A percentile compares a stretch with the other conserved stretches of the same genome.
These are phyloP conservation scores for Hevea brasiliensis DNA, from an alignment of 345 rosid genomes.

Conservation along the genomic window DNA sequence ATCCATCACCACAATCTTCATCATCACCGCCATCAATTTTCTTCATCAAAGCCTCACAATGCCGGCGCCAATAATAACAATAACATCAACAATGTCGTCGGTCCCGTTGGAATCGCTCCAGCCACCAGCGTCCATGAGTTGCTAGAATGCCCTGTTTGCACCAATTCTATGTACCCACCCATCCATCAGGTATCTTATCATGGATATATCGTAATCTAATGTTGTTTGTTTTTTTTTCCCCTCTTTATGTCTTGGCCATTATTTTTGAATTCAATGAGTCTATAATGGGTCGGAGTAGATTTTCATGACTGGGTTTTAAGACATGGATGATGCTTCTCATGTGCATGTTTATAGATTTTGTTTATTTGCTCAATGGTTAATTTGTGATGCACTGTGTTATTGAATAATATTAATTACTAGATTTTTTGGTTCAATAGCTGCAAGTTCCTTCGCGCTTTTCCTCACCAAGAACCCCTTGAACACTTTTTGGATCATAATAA, in stretches of 20 bases:
- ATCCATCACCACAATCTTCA: conserved; percentile 48
- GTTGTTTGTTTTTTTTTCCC: conserved; percentile 5
- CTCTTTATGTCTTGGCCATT: background rate
- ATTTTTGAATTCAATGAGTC: conserved; percentile 8
- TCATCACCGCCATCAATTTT: conserved; percentile 51
- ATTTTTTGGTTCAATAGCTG: background rate
- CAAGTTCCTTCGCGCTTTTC: no score
- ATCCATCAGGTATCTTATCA: conserved; percentile 53
- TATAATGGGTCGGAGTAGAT: conserved; percentile 17
- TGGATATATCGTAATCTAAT: background rate
- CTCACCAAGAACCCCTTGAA: no score
- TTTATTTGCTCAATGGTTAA: background rate
- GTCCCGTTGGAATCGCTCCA: conserved; percentile 45
- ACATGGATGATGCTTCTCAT: background rate
- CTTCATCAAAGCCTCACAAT: conserved; percentile 58
- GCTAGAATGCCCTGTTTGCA: conserved; percentile 60
- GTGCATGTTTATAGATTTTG: conserved; percentile 4
- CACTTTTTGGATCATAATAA: no score
- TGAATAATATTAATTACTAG: no score
- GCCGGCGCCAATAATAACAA: conserved; percentile 33
- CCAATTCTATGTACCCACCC: conserved; percentile 61
- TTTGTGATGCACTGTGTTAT: background rate
- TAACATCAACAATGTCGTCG: conserved; percentile 40
- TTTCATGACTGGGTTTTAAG: conserved; percentile 12
- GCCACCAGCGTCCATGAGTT: conserved; percentile 65